Percentiles rank a stretch among this genome's conserved stretches.
Conservation (phyloP, 768 basidiomycete genomes). For the Royoungia palumana region DNA sequence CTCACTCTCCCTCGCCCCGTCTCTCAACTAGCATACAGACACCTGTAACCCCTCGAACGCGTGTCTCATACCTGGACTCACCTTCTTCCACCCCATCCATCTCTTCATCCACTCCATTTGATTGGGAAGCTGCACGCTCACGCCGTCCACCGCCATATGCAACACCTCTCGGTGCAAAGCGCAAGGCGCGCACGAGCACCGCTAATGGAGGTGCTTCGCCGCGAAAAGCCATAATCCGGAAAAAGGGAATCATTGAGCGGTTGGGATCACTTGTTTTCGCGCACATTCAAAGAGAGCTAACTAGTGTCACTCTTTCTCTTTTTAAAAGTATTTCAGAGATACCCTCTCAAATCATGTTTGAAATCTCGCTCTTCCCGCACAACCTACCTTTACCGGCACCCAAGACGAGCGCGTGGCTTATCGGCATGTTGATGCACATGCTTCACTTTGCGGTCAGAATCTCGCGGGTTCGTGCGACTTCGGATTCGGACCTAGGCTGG, state of each 20-base stretch:
- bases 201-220: constrained; percentile 30
- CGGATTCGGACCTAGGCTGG: constrained; percentile 72
- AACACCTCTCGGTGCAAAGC: constrained; percentile 51
- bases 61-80: constrained; percentile 54
- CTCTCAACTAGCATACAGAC: constrained; percentile 34
- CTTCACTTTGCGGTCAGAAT: constrained; percentile 65
- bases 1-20: constrained; percentile 38
- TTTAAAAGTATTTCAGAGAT: constrained; percentile 52
- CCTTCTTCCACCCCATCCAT: constrained; percentile 68
- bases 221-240: constrained; percentile 55
- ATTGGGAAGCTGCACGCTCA: constrained; percentile 82
- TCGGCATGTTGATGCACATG: constrained; percentile 64
- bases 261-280: constrained; percentile 25
- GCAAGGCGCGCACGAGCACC: constrained; percentile 40
- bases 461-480: constrained; percentile 50
- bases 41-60: constrained; percentile 44
- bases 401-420: constrained; percentile 59
- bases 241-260: constrained; percentile 64
- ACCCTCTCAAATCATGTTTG: constrained; percentile 71
- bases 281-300: constrained; percentile 11
- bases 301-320: constrained; percentile 5
- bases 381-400: constrained; percentile 72
- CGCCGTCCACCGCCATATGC: constrained; percentile 69
- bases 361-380: constrained; percentile 79
- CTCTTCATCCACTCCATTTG: constrained; percentile 75